These are phyloP conservation scores for Tolypocladium nubicola DNA, from an alignment of 2,329 filamentous ascomycete genomes.

Conservation along the genomic window DNA sequence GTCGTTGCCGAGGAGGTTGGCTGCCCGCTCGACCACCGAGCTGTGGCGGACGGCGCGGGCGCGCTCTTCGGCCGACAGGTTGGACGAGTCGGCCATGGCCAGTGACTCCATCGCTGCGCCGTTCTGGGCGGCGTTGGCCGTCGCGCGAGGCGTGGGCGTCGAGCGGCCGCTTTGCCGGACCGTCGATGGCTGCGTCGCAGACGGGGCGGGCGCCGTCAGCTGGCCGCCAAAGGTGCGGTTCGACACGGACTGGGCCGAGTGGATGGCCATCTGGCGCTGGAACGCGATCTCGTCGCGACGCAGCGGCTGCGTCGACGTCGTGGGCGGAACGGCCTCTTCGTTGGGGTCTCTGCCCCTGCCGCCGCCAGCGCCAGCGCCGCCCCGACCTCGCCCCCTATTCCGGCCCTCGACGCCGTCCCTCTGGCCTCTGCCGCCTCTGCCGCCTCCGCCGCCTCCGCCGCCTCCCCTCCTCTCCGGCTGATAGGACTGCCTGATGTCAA, in stretches of 20 bases:
- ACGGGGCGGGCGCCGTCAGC: conserved; percentile 41
- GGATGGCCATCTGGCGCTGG: conserved; percentile 84
- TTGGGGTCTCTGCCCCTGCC: conserved; percentile 76
- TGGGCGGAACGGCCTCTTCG: conserved; percentile 64
- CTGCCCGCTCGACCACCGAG: conserved; percentile 76
- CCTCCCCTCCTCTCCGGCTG: conserved; percentile 41
- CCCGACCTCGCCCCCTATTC: conserved; percentile 22
- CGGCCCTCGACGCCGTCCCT: conserved; percentile 27
- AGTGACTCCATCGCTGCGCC: conserved; percentile 21
- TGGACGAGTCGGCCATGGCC: conserved; percentile 36
- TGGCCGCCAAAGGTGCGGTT: conserved; percentile 78
- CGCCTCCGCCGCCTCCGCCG: conserved; percentile 29
- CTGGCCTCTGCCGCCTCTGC: conserved; percentile 30
- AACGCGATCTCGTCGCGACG: conserved; percentile 82
- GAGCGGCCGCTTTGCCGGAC: conserved; percentile 6
- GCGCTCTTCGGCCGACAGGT: conserved; percentile 65
- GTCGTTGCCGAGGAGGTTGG: conserved; percentile 71
- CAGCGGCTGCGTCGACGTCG: conserved; percentile 70
- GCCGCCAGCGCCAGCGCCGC: conserved; percentile 22
- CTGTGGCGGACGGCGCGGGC: conserved; percentile 71
- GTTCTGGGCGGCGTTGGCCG: conserved; percentile 5
- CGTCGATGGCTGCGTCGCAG: conserved; percentile 5
- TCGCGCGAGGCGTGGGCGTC: not conserved
- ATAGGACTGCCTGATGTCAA: conserved; percentile 69
- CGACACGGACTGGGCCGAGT: conserved; percentile 72